Base-by-base conservation (phyloP, 1,284 basidiomycete species). In the Tilletia indica region DNA sequence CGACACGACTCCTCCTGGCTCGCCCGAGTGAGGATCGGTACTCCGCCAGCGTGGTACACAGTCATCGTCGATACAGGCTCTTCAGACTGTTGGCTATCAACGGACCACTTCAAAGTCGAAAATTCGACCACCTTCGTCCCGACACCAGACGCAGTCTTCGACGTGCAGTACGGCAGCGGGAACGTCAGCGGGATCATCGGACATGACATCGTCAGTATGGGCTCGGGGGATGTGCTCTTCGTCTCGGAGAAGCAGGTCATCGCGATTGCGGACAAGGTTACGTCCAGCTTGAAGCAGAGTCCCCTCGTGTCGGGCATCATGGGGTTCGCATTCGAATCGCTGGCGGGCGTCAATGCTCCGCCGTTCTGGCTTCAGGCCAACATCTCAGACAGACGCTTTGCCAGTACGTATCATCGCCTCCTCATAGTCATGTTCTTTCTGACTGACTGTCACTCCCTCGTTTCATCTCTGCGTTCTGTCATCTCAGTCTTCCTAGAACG, bases 1-100 rank as follows among this genome's bases (percentile, higher is more conserved):
- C 69, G 80, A 67, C 73, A 78, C 70, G 79, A 81, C 68, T 73
- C 72, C 19, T 70, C 76, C 42, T 81, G 76, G 73, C 69, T 74
- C 31, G 74, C 79, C n/a, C 21, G 73, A n/a, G 42, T 81, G 51
- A 5, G 38, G 2, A 76, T 78, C 16, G 79, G 79, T 11, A 78
- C 77, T 0, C 76, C 75, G 1, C 45, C 75, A 3, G n/a, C n/a
- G n/a, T n/a, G n/a, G n/a, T n/a, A n/a, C n/a, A n/a, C n/a, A n/a
- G n/a, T n/a, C n/a, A n/a, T n/a, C n/a, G n/a, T n/a, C n/a, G n/a
- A n/a, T n/a, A n/a, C n/a, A n/a, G n/a, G n/a, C n/a, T n/a, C n/a
- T n/a, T n/a, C n/a, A n/a, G n/a, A n/a, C n/a, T n/a, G n/a, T n/a
- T n/a, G n/a, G n/a, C n/a, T n/a, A n/a, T n/a, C n/a, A n/a, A n/a